phyloP scores from a whole-genome alignment of 495 filamentous ascomycete genomes.

The Geoglossum glabrum region DNA sequence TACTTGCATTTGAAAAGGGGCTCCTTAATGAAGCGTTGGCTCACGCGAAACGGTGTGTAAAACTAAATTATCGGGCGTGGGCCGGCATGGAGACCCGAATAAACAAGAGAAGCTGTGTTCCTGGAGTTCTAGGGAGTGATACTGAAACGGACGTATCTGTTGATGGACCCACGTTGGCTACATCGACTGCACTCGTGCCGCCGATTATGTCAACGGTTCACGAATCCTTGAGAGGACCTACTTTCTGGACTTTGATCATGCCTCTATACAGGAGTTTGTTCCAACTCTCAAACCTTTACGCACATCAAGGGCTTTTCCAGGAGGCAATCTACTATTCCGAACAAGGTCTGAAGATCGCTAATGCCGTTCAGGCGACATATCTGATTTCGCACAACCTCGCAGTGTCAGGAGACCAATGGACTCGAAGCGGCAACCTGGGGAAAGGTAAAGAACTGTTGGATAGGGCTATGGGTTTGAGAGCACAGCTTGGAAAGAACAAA shows the following conservation, averaged over 20 bases:
- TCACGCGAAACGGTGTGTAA: slow-evolving; percentile 45
- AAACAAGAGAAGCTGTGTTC: neutral
- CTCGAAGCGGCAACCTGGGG: slow-evolving; percentile 36
- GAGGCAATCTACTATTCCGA: slow-evolving; percentile 84
- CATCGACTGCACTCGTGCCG: slow-evolving; percentile 9
- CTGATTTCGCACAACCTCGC: slow-evolving; percentile 33
- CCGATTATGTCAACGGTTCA: slow-evolving; percentile 8
- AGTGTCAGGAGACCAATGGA: slow-evolving; percentile 41
- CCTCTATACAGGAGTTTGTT: slow-evolving; percentile 46
- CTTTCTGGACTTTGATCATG: slow-evolving; percentile 64
- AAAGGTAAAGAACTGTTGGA: slow-evolving; percentile 42
- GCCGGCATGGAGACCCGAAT: slow-evolving; percentile 35
- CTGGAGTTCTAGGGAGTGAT: slow-evolving; percentile 2
- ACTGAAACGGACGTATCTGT: slow-evolving; percentile 17
- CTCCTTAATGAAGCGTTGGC: slow-evolving; percentile 41
- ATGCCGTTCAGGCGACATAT: slow-evolving; percentile 39
- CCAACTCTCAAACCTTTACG: slow-evolving; percentile 54
- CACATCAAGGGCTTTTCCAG: slow-evolving; percentile 65
- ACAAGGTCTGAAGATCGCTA: slow-evolving; percentile 61
- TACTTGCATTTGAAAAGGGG: slow-evolving; percentile 41
- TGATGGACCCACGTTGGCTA: slow-evolving; percentile 16
- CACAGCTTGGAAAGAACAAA: slow-evolving; percentile 24
- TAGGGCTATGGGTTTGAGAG: slow-evolving; percentile 24
- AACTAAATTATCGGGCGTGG: slow-evolving; percentile 51
- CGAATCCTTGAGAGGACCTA: slow-evolving; percentile 31